These are phyloP conservation scores for Immersiella caudata DNA, from an alignment of 495 filamentous ascomycete genomes.

Conservation along the genomic window DNA sequence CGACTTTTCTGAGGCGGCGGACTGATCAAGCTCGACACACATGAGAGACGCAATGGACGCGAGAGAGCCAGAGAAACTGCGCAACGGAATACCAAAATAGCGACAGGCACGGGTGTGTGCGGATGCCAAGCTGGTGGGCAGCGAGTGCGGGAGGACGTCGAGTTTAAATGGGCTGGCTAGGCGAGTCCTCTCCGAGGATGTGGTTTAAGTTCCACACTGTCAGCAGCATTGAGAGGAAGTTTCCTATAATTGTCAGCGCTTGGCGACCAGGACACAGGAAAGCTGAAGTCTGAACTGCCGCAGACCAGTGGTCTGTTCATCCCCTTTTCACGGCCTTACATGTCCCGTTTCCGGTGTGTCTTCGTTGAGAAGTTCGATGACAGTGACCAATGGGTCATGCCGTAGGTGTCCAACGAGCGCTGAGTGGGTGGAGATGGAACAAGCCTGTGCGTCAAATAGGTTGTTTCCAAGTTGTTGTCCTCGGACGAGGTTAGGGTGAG, in stretches of 20 bases:
- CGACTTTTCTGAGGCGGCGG: background rate
- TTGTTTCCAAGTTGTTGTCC: no score
- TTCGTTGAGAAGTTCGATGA: no score
- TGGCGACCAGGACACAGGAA: background rate
- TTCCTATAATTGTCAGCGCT: background rate
- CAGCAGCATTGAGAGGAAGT: background rate
- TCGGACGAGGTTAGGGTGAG: no score
- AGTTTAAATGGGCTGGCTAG: background rate
- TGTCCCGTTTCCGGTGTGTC: no score
- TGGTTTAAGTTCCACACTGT: background rate
- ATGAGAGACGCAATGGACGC: no score
- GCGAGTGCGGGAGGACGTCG: background rate
- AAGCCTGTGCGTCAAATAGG: no score
- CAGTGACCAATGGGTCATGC: no score
- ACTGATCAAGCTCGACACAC: background rate
- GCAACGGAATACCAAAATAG: background rate
- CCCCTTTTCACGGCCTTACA: background rate
- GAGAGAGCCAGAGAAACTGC: background rate
- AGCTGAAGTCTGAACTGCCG: background rate
- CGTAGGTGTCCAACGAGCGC: no score
- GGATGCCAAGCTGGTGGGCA: background rate
- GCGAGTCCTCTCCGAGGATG: background rate
- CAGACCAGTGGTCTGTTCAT: background rate
- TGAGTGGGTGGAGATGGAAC: no score
- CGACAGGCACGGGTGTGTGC: background rate